Conservation (phyloP, 139 green algal species). For the Coccomyxa sp. region DNA sequence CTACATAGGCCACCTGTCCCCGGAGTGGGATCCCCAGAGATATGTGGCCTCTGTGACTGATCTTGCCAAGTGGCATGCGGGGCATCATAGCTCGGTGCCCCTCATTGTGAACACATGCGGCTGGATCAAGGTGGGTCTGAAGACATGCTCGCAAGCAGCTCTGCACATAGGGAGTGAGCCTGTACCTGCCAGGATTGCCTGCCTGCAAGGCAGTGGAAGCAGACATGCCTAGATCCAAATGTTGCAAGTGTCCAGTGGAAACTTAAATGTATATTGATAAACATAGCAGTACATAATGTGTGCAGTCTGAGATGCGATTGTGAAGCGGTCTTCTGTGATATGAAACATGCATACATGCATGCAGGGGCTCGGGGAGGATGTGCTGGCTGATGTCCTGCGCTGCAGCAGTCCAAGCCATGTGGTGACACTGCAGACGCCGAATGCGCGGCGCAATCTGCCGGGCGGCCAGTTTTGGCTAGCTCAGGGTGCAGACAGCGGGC, state of each 20-base stretch:
- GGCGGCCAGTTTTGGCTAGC: constrained; percentile 39
- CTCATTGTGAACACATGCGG: constrained; percentile 84
- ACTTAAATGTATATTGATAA: too few species aligned
- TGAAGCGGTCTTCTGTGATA: too few species aligned
- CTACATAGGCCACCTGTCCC: constrained; percentile 69
- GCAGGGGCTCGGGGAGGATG: constrained; percentile 68
- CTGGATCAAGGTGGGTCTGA: constrained; percentile 75
- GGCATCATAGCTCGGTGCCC: constrained; percentile 21
- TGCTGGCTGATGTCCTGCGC: constrained; percentile 51
- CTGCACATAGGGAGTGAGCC: too few species aligned
- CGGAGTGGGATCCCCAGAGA: constrained; percentile 53
- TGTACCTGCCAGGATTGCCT: too few species aligned
- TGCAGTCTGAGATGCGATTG: too few species aligned
- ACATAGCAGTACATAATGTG: too few species aligned
- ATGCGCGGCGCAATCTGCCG: constrained; percentile 59
- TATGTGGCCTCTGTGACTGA: constrained; percentile 51
- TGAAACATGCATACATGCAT: too few species aligned
- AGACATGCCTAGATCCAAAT: too few species aligned
- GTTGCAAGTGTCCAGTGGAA: too few species aligned
- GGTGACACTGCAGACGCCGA: constrained; percentile 35
- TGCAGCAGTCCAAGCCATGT: constrained; percentile 42
- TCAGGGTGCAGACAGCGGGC: neutral
- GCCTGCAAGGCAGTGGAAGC: too few species aligned
- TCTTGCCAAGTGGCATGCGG: constrained; percentile 44
- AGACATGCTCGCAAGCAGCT: too few species aligned